These are phyloP conservation scores for Ophiostoma populinum DNA, from an alignment of 2,329 filamentous ascomycete genomes.

Conservation along the genomic window DNA sequence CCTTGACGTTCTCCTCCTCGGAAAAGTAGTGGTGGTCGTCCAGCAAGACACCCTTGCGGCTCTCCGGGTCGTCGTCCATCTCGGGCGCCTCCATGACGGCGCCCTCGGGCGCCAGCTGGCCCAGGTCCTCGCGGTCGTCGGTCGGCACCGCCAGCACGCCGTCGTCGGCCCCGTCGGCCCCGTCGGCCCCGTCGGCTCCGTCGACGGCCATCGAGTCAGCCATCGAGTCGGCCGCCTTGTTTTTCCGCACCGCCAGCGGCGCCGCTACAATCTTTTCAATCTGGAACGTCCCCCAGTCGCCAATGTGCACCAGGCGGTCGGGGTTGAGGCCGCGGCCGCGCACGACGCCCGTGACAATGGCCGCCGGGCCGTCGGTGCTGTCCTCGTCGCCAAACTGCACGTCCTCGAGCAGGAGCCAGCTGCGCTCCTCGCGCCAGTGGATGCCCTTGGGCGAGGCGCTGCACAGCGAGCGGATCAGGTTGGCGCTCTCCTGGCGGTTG, in stretches of 20 bases:
- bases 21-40: conserved; percentile 98
- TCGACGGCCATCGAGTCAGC: conserved; percentile 51
- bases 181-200: conserved; percentile 25
- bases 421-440: conserved; percentile 86
- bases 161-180: conserved; percentile 27
- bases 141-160: conserved; percentile 50
- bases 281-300: conserved; percentile 88
- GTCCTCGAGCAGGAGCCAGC: conserved; percentile 85
- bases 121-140: conserved; percentile 67
- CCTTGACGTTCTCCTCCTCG: conserved; percentile 54
- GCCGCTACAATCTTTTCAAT: conserved; percentile 76
- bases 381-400: conserved; percentile 42
- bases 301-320: conserved; percentile 76
- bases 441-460: conserved; percentile 85
- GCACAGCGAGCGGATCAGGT: conserved; percentile 79
- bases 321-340: conserved; percentile 76
- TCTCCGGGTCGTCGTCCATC: conserved; percentile 31
- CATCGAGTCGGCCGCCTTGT: conserved; percentile 18
- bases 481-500: conserved; percentile 76
- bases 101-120: conserved; percentile 74
- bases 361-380: conserved; percentile 26
- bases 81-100: conserved; percentile 43
- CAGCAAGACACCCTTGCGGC: conserved; percentile 64
- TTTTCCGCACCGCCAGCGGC: conserved; percentile 43
- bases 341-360: conserved; percentile 65